Conservation (phyloP, 176 grass and related monocot genomes). For the Musa acuminata region DNA sequence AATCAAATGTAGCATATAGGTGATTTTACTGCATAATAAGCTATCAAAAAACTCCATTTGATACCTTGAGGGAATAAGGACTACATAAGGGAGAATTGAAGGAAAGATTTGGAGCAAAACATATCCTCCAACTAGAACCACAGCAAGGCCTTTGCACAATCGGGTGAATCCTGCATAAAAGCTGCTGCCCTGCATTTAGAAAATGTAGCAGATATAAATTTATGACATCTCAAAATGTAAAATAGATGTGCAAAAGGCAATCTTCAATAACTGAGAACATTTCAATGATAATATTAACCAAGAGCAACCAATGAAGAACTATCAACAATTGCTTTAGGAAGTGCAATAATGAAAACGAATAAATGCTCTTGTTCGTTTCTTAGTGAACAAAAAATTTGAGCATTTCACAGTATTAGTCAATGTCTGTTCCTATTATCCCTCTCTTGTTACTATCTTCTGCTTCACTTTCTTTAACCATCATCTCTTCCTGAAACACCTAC, state of each 20-base stretch:
- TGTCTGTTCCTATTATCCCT: neutral
- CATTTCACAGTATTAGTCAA: neutral
- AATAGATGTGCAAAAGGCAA: neutral
- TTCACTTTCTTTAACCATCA: neutral
- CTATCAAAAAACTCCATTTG: slow-evolving; percentile 1
- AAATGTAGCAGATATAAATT: neutral
- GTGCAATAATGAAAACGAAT: neutral
- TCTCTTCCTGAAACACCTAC: too few relatives aligned
- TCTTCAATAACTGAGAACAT: neutral
- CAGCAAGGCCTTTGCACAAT: slow-evolving; percentile 81
- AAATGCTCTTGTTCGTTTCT: neutral
- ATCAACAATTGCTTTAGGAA: neutral
- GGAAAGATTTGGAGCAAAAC: slow-evolving; percentile 71
- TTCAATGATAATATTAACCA: neutral
- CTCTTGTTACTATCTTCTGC: neutral
- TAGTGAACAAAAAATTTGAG: neutral
- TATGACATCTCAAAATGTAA: neutral
- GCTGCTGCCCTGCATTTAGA: slow-evolving; percentile 48
- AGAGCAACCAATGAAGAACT: neutral
- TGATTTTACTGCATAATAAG: too few relatives aligned
- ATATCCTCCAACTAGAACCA: slow-evolving; percentile 65
- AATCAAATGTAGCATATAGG: too few relatives aligned
- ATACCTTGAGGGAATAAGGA: slow-evolving; percentile 84
- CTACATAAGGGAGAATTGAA: slow-evolving; percentile 50
- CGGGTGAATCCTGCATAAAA: slow-evolving; percentile 84